These are phyloP conservation scores for Euphorbia corollata DNA, from an alignment of 441 rosid species.

Conservation along the genomic window DNA sequence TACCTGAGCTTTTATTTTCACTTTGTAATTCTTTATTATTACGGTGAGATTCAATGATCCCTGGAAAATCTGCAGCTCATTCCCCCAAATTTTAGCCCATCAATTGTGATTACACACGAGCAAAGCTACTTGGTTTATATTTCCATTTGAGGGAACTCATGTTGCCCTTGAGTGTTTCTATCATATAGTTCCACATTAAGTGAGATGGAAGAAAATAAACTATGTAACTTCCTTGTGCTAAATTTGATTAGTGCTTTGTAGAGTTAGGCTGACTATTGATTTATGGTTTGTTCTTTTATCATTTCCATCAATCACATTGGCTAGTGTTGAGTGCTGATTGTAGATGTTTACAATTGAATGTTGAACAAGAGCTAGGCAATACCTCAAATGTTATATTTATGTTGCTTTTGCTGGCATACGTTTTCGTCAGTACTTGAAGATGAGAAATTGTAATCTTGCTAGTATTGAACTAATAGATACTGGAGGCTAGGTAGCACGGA, in stretches of 20 bases:
- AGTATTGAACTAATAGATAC: background rate
- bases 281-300: background rate
- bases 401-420: background rate
- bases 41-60: background rate
- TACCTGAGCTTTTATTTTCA: background rate
- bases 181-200: background rate
- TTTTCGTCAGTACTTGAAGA: background rate
- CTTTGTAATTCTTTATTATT: background rate
- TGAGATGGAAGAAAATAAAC: constrained; percentile 2
- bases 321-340: constrained; percentile 6
- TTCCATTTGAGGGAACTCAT: background rate
- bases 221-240: background rate
- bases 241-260: background rate
- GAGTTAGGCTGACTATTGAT: background rate
- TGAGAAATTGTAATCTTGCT: background rate
- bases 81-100: background rate
- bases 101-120: background rate
- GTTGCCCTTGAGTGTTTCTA: background rate
- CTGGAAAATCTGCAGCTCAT: background rate
- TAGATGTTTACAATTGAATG: constrained; percentile 5
- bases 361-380: background rate
- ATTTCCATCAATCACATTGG: background rate
- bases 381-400: background rate
- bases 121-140: background rate
- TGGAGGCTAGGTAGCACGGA: background rate